Evolutionary conservation across 140 eudicot genomes (phyloP).

Genomic region (Ambrosia hybrid): DNA sequence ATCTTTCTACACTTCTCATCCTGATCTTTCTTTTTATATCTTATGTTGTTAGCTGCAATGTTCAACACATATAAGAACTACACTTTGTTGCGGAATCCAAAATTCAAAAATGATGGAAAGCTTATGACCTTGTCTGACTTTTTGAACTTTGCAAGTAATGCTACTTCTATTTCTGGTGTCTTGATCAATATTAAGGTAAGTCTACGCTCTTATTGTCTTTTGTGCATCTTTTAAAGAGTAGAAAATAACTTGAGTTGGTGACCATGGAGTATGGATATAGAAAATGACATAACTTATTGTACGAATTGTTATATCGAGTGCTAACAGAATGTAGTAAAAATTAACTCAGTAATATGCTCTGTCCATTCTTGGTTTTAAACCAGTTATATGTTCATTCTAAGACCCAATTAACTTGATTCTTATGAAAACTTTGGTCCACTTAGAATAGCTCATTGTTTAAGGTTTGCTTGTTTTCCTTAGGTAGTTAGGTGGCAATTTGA

Average conservation of each 20-base stretch:
- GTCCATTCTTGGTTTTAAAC: not conserved
- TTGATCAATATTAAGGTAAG: constrained; percentile 82
- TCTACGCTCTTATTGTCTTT: constrained; percentile 12
- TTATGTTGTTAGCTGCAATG: constrained; percentile 66
- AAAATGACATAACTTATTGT: not conserved
- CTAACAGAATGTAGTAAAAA: not conserved
- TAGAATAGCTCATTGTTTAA: too few relatives aligned
- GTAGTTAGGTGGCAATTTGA: not conserved
- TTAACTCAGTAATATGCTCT: not conserved
- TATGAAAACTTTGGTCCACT: too few relatives aligned
- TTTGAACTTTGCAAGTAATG: constrained; percentile 60
- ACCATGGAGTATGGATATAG: not conserved
- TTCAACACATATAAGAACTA: constrained; percentile 35
- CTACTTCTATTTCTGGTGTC: constrained; percentile 78
- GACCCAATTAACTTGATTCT: too few relatives aligned
- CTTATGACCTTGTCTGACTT: constrained; percentile 60
- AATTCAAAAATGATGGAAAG: constrained; percentile 52
- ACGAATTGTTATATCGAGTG: not conserved
- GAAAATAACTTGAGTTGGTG: not conserved
- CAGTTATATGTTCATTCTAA: too few relatives aligned
- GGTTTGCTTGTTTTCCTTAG: not conserved
- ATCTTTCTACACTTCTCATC: not conserved
- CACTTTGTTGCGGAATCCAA: constrained; percentile 66
- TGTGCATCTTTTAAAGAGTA: constrained; percentile 22
- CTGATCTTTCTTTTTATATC: constrained; percentile 13